phyloP scores from a whole-genome alignment of 257 asterid species.

The Gentiana straminea region DNA sequence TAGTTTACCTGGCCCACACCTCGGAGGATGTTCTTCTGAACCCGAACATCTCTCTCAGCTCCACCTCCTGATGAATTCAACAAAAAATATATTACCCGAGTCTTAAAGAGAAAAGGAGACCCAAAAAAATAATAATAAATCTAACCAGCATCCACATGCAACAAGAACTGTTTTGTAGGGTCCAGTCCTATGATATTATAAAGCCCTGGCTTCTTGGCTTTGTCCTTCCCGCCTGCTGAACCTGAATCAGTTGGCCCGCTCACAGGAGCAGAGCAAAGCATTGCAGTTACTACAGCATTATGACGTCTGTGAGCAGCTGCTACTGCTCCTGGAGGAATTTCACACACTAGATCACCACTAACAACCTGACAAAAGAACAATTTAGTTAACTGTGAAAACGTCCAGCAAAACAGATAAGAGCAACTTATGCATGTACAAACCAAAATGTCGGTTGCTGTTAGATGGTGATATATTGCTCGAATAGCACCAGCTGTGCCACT shows the following conservation, averaged over 20 bases:
- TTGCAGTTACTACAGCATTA: slow-evolving; percentile 90
- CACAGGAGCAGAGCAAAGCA: slow-evolving; percentile 89
- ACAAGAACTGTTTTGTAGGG: slow-evolving; percentile 74
- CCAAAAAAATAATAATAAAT: slow-evolving; percentile 11
- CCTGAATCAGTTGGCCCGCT: slow-evolving; percentile 78
- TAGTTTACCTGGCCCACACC: slow-evolving; percentile 77
- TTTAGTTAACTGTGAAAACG: slow-evolving; percentile 3
- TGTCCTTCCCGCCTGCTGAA: slow-evolving; percentile 85
- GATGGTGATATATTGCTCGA: slow-evolving; percentile 77
- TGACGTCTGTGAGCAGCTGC: slow-evolving; percentile 94
- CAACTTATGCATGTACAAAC: slow-evolving; percentile 25
- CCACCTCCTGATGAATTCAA: slow-evolving; percentile 55
- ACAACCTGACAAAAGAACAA: slow-evolving; percentile 49
- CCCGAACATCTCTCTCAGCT: slow-evolving; percentile 71
- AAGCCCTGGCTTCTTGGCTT: slow-evolving; percentile 70
- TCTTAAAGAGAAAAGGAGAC: slow-evolving; percentile 7
- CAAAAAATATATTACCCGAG: slow-evolving; percentile 14
- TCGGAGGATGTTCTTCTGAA: slow-evolving; percentile 78
- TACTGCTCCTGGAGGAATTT: slow-evolving; percentile 85
- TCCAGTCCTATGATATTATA: slow-evolving; percentile 82
- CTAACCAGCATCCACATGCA: slow-evolving; percentile 93
- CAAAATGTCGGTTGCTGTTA: slow-evolving; percentile 82
- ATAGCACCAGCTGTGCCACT: slow-evolving; percentile 97
- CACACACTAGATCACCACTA: slow-evolving; percentile 95
- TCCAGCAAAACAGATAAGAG: no score